A percentile compares a stretch with the other conserved stretches of the same genome.
Conservation (phyloP, 2,329 filamentous ascomycete species). For the Gremmenia infestans region DNA sequence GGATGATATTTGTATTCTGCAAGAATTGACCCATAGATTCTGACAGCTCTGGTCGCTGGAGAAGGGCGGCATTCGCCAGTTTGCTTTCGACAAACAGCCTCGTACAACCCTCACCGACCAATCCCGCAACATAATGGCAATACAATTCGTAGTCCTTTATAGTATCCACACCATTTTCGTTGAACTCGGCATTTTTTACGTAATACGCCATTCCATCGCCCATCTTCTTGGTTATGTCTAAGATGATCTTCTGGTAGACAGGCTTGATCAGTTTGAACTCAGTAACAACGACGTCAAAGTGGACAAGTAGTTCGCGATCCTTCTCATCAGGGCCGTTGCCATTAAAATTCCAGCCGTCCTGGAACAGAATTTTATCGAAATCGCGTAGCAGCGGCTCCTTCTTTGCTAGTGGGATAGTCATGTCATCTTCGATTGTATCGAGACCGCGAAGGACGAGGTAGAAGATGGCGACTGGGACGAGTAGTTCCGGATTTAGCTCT, state of each 20-base stretch:
- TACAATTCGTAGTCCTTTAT: constrained; percentile 91
- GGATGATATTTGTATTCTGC: constrained; percentile 98
- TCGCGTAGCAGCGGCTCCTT: constrained; percentile 84
- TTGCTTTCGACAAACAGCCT: constrained; percentile 82
- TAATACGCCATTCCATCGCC: constrained; percentile 99
- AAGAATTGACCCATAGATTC: constrained; percentile 97
- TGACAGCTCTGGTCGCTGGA: constrained; percentile 73
- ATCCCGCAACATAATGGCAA: constrained; percentile 96
- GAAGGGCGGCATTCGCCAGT: constrained; percentile 79
- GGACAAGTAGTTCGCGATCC: constrained; percentile 83
- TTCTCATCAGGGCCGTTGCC: constrained; percentile 89
- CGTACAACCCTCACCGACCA: constrained; percentile 94
- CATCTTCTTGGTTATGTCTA: constrained; percentile 91
- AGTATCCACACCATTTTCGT: constrained; percentile 73
- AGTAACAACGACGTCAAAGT: constrained; percentile 80
- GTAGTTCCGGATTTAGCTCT: constrained; percentile 89
- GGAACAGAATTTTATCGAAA: constrained; percentile 73
- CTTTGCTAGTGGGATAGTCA: constrained; percentile 74
- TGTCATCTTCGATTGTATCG: constrained; percentile 99
- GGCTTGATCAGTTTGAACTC: constrained; percentile 88
- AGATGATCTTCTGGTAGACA: constrained; percentile 79
- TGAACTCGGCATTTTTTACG: constrained; percentile 74
- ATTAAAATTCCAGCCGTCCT: constrained; percentile 86
- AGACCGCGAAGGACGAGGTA: constrained; percentile 88
- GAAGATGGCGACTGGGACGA: constrained; percentile 85